Evolutionary conservation across 1,284 basidiomycete genomes (phyloP).

Genomic region (Baeospora myosura): DNA sequence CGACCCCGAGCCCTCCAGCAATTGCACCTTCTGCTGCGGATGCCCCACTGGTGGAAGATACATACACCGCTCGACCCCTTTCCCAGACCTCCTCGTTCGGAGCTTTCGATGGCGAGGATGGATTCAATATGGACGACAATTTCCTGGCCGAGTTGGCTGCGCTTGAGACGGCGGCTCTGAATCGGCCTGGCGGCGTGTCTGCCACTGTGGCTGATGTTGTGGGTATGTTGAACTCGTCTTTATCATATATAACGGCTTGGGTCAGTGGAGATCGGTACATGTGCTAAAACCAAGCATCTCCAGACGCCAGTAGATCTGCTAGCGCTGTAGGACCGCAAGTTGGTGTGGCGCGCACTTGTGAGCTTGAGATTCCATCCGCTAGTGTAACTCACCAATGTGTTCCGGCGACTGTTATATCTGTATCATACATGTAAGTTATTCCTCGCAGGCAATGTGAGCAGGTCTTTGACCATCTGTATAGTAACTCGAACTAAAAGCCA

Average conservation of each 20-base stretch:
- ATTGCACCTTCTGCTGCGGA: not conserved
- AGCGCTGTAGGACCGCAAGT: slow-evolving; percentile 2
- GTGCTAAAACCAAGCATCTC: slow-evolving; percentile 10
- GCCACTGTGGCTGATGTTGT: slow-evolving; percentile 4
- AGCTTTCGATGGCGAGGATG: slow-evolving; percentile 6
- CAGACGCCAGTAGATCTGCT: not conserved
- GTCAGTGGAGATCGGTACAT: slow-evolving; percentile 8
- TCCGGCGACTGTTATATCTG: too few species aligned
- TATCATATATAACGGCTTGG: too few species aligned
- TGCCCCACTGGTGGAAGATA: not conserved
- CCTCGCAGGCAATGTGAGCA: too few species aligned
- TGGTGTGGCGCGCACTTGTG: not conserved
- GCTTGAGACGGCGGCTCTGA: slow-evolving; percentile 28
- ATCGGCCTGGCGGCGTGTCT: too few species aligned
- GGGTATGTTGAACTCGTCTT: too few species aligned
- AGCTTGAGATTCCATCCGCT: too few species aligned
- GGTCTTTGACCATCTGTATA: too few species aligned
- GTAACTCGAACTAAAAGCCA: too few species aligned
- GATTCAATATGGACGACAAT: slow-evolving; percentile 4
- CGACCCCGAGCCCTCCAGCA: not conserved
- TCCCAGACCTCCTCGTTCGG: not conserved
- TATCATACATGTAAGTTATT: too few species aligned
- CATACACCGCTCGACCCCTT: not conserved
- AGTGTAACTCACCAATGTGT: too few species aligned
- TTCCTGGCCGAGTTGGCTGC: slow-evolving; percentile 28